Base-by-base conservation (phyloP, 306 rosid genomes). In the Sechiopsis laciniata region DNA sequence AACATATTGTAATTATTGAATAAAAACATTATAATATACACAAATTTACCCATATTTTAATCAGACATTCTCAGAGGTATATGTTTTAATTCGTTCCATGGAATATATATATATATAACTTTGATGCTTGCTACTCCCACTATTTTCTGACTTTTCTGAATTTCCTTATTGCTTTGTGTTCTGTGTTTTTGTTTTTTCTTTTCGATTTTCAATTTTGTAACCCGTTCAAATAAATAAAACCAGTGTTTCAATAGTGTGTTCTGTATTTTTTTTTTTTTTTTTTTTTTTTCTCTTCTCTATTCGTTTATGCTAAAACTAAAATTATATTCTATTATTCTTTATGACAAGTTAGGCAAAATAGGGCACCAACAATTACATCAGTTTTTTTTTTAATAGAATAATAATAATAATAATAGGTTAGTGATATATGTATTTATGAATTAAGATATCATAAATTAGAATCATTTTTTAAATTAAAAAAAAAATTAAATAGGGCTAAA, bases 21-120 rank as follows among this genome's bases (percentile, higher is more conserved):
- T 53, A 50, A 26, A 70, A 20, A 45, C n/a, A 61, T 60, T 71
- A 80, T 64, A 53, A 40, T 37, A 59, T 65, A 53, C 52, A 59
- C 40, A 76, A n/a, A 0, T 65, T 65, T 42, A 19, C 72, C 51
- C 72, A 65, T 73, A 73, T 75, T 71, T 79, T 79, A 26, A 80
- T 71, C 75, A 59, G 91, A 89, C 89, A 86, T 91, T 91, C 72
- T 66, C 55, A 66, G 11, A 20, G 22, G 8, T 55, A 17, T 92
- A 74, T 80, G 55, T 78, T 75, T 62, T 79, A 76, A 73, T 76
- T 65, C 75, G 65, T 72, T 74, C 72, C 76, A 74, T 64, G 2
- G 26, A 17, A 62, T 50, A 2, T 32, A 32, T 32, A 26, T 26
- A 37, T 37, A 58, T 59, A 61, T 59, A 22, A 26, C 66, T 60